Base-by-base conservation (phyloP, 306 rosid species). In the Prunus davidiana region DNA sequence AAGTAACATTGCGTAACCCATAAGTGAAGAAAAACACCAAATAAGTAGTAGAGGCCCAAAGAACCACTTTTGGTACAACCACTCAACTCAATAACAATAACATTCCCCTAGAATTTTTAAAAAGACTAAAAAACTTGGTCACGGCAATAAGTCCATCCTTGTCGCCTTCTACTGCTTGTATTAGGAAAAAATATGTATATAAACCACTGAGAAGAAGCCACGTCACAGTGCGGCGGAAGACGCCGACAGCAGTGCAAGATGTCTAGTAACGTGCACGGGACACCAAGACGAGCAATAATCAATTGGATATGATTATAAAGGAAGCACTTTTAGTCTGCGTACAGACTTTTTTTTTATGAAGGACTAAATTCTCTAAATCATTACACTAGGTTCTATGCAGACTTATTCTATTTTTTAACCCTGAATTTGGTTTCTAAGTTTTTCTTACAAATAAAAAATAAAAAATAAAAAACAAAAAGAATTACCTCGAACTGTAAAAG, bases 401-500 rank as follows among this genome's bases (percentile, higher is more conserved):
- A n/a, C 38, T 5, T 34, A 5, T 34, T 34, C 41, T 34, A 34
- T 34, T 34, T 34, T 34, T 34, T 5, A 34, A 34, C 41, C 2
- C 41, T 6, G 41, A 34, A 6, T 34, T 34, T 6, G 41, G 15
- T 47, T 47, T 2, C 6, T 12, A 47, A 2, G 1, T 47, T 47
- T 47, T 12, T 24, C 0, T 18, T 22, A 5, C 3, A 19, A 12
- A 0, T 12, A 11, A 12, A 12, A 0, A 3, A 25, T 5, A 38
- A 1, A 69, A 3, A 30, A 32, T 5, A 32, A 32, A 28, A 14
- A 49, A 79, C 8, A 6, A 64, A 41, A 6, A 38, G 19, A 60
- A 60, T 81, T 82, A 91, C 98, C 52, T 47, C 67, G 43, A 63
- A 63, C 67, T 92, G 96, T n/a, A 95, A 82, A 74, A 92, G 91